Base-by-base conservation (phyloP, 192 early-diverging fungal species). In the Linnemannia zychae region DNA sequence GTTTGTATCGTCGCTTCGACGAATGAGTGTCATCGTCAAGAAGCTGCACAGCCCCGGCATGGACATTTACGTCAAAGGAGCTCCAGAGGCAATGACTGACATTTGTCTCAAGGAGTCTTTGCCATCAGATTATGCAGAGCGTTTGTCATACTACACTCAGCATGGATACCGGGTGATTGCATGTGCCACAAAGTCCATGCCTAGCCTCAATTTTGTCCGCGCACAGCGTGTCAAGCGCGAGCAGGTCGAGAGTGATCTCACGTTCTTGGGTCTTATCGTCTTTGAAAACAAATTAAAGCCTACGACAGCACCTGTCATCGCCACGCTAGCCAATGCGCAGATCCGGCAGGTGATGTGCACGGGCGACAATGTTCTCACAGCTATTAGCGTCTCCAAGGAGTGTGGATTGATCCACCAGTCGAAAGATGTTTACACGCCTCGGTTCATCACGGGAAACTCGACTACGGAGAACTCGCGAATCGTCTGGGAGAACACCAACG, bases 271-370 rank as follows among this genome's bases (percentile, higher is more conserved):
- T 0, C 97, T 99, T 72, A 92, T 99, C 48, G 92, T 99, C 37
- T 99, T 99, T 92, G 99, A 99, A 80, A 99, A 99, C 92, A 99
- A 98, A 90, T 89, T 99, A 38, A 99, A 99, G 81, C 93, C 95
- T 7, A 94, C 94, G 2, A 97, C 98, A 0, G 87, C 93, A 34
- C 87, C 91, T 2, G 96, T 97, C 6, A 90, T 99, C 13, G 89
- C 93, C 52, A 93, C 92, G 31, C 92, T 99, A 15, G 88, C 92
- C 36, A 90, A 91, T 31, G 99, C 99, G 16, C 90, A 92, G n/a
- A 97, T 99, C 70, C 91, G 97, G 66, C 95, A 97, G 88, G 94
- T 99, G 57, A 99, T 99, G 99, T 99, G 98, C 87, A 99, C 99
- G 3, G 97, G 83, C n/a, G 99, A 99, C 87, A 99, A 99, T 88